Percentiles rank a stretch among this genome's conserved stretches.
These are phyloP conservation scores for Wickerhamomyces ciferrii DNA, from an alignment of 805 yeast genomes.

Conservation along the genomic window DNA sequence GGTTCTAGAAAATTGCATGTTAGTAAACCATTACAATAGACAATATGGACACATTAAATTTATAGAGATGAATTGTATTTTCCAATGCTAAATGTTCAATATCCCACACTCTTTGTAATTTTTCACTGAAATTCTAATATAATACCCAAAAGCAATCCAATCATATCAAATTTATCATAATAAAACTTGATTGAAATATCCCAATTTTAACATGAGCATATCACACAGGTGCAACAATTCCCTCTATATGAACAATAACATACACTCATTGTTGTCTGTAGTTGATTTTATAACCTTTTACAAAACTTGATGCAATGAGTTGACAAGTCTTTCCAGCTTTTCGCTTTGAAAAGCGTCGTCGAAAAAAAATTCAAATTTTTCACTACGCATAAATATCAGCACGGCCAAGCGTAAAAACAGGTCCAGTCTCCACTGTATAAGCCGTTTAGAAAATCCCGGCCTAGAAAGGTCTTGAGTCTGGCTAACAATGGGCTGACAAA, in stretches of 20 bases:
- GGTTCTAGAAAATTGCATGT: constrained; percentile 43
- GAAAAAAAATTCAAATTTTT: constrained; percentile 3
- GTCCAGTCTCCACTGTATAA: too few species aligned
- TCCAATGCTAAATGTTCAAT: too few species aligned
- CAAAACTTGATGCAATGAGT: background rate
- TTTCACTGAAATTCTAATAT: too few species aligned
- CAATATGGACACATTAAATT: too few species aligned
- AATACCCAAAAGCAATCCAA: background rate
- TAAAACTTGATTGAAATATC: background rate
- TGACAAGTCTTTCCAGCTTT: background rate
- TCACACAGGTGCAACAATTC: background rate
- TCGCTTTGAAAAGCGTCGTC: constrained; percentile 5
- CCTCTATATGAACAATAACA: background rate
- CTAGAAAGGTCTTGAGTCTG: background rate
- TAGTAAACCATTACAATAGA: background rate
- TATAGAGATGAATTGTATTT: background rate
- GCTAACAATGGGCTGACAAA: too few species aligned
- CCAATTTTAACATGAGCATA: background rate
- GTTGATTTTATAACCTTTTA: constrained; percentile 1
- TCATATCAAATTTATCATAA: background rate
- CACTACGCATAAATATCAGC: constrained; percentile 7
- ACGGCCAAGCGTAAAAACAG: background rate
- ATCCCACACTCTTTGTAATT: too few species aligned
- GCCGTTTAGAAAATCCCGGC: background rate
- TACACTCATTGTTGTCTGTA: constrained; percentile 6